These are phyloP conservation scores for Xylaria polymorpha DNA, from an alignment of 2,329 filamentous ascomycete genomes.

Conservation along the genomic window DNA sequence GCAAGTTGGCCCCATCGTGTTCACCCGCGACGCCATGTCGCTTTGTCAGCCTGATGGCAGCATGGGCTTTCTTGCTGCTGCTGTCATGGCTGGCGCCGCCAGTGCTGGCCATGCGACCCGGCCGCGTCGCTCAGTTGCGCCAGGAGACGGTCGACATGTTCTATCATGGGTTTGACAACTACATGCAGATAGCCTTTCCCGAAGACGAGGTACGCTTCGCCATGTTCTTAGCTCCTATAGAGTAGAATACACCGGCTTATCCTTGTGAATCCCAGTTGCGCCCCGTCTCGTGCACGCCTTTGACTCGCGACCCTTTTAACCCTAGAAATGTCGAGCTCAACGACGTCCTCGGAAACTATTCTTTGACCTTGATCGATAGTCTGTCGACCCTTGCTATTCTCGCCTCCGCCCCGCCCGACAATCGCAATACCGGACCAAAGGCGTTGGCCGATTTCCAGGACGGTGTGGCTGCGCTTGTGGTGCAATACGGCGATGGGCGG, in stretches of 20 bases:
- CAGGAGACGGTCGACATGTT: conserved; percentile 81
- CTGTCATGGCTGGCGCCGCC: conserved; percentile 54
- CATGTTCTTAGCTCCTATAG: conserved; percentile 17
- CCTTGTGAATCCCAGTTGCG: conserved; percentile 68
- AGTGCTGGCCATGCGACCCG: conserved; percentile 64
- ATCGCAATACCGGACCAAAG: conserved; percentile 65
- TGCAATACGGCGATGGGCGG: conserved; percentile 87
- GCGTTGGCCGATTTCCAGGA: conserved; percentile 82
- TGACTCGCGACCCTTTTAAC: conserved; percentile 85
- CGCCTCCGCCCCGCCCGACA: conserved; percentile 75
- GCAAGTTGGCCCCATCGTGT: conserved; percentile 45
- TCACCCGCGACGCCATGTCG: conserved; percentile 38
- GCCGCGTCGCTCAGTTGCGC: conserved; percentile 66
- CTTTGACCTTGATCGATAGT: conserved; percentile 93
- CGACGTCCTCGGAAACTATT: conserved; percentile 97
- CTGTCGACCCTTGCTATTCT: conserved; percentile 93
- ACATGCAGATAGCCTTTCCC: conserved; percentile 92
- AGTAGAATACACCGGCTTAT: conserved; percentile 40
- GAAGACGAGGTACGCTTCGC: conserved; percentile 78
- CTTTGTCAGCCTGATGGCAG: conserved; percentile 43
- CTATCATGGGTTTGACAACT: conserved; percentile 96
- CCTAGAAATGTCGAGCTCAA: conserved; percentile 87
- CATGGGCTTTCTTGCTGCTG: conserved; percentile 49
- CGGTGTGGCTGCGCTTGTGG: conserved; percentile 79
- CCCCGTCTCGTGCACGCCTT: conserved; percentile 83